phyloP scores from a whole-genome alignment of 129 eudicot genomes.

The Calendula officinalis region DNA sequence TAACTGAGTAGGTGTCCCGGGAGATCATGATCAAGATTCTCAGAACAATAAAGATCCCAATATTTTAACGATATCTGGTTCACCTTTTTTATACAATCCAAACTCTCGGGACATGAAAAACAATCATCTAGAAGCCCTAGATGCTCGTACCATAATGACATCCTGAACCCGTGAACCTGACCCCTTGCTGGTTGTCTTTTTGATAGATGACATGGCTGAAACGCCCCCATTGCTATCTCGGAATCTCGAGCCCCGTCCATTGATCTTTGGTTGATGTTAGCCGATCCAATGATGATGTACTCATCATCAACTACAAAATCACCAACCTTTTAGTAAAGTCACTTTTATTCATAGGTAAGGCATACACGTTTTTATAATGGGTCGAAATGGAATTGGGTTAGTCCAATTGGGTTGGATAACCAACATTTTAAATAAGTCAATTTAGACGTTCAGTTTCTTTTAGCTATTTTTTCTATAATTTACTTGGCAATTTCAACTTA shows the following conservation, averaged over 20 bases:
- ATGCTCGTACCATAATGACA: conserved; percentile 86
- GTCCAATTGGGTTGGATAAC: too few species aligned
- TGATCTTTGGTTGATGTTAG: conserved; percentile 81
- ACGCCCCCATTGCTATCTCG: conserved; percentile 93
- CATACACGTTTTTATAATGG: too few species aligned
- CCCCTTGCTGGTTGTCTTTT: conserved; percentile 58
- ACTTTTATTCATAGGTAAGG: too few species aligned
- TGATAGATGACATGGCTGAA: conserved; percentile 63
- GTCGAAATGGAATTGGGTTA: too few species aligned
- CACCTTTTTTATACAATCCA: conserved; percentile 49
- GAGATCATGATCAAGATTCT: conserved; percentile 45
- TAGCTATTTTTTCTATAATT: too few species aligned
- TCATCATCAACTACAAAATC: conserved; percentile 71
- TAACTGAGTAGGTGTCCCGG: conserved; percentile 65
- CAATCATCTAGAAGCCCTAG: conserved; percentile 56
- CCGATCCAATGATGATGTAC: conserved; percentile 78
- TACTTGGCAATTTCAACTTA: too few species aligned
- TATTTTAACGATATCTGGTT: conserved; percentile 44
- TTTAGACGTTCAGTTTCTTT: too few species aligned
- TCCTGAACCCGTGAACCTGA: conserved; percentile 62
- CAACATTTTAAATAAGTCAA: too few species aligned
- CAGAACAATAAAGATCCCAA: conserved; percentile 61
- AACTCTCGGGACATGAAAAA: conserved; percentile 45
- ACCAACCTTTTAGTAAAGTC: neutral
- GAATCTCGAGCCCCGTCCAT: conserved; percentile 88